Conservation (phyloP, 208 protist genomes). For the Trypanosoma caninum region DNA sequence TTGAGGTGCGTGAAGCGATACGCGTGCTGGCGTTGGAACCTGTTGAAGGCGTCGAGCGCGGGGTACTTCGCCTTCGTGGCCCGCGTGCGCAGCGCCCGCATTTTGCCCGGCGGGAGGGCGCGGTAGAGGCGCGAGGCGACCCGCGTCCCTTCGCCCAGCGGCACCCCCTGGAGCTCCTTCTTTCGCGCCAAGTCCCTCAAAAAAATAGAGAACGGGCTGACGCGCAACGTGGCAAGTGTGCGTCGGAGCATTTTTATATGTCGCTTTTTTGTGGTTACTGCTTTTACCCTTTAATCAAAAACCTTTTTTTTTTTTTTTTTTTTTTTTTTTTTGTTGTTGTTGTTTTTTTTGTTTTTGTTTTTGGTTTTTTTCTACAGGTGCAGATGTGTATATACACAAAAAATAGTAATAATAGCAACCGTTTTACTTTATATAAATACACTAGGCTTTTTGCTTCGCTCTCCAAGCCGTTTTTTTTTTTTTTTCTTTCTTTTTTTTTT, state of each 20-base stretch:
- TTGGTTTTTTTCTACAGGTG: too few relatives aligned
- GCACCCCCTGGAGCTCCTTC: slow-evolving; percentile 27
- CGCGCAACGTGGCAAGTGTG: slow-evolving; percentile 30
- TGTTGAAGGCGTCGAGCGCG: slow-evolving; percentile 66
- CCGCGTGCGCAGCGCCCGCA: slow-evolving; percentile 33
- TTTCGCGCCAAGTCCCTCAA: slow-evolving; percentile 42
- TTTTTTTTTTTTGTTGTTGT: too few relatives aligned
- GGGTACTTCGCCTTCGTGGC: slow-evolving; percentile 45
- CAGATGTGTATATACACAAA: too few relatives aligned
- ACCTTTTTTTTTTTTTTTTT: slow-evolving; percentile 28
- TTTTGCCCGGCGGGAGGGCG: slow-evolving; percentile 35
- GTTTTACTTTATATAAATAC: too few relatives aligned
- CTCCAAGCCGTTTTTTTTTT: too few relatives aligned
- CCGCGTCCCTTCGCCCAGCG: slow-evolving; percentile 3
- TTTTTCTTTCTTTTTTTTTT: too few relatives aligned
- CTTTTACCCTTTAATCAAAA: neutral
- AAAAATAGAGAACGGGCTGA: slow-evolving; percentile 67
- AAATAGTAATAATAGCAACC: too few relatives aligned
- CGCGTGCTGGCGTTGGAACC: slow-evolving; percentile 60
- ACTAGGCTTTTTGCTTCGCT: too few relatives aligned
- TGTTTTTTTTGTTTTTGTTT: too few relatives aligned
- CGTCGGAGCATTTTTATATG: slow-evolving; percentile 35
- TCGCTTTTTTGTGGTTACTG: neutral
- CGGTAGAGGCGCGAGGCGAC: slow-evolving; percentile 39
- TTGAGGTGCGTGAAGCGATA: slow-evolving; percentile 49